Conservation (phyloP, 192 early-diverging fungal species). For the Backusella psychrophila region DNA sequence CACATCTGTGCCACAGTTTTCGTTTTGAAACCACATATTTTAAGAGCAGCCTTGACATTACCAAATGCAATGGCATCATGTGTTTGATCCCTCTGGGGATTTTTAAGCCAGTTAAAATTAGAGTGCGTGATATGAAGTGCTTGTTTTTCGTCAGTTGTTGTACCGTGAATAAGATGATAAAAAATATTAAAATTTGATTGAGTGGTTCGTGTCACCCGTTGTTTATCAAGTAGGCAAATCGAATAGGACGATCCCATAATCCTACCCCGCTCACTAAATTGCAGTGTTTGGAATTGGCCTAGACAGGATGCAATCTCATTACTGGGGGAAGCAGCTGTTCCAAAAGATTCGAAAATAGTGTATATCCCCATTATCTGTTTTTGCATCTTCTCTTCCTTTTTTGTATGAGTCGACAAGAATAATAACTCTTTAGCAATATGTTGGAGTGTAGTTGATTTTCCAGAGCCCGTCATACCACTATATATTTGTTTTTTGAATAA, state of each 20-base stretch:
- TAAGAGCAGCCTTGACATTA: slow-evolving; percentile 62
- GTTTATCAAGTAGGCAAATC: slow-evolving; percentile 65
- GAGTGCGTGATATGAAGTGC: slow-evolving; percentile 56
- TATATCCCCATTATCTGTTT: slow-evolving; percentile 67
- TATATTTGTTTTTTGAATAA: neutral
- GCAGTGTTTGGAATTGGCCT: slow-evolving; percentile 84
- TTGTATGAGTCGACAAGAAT: slow-evolving; percentile 69
- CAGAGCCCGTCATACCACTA: slow-evolving; percentile 85
- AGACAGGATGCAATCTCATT: slow-evolving; percentile 72
- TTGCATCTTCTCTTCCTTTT: slow-evolving; percentile 73
- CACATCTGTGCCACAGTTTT: slow-evolving; percentile 78
- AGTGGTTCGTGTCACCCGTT: slow-evolving; percentile 57
- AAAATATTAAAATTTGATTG: slow-evolving; percentile 75
- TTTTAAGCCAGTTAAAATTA: slow-evolving; percentile 53
- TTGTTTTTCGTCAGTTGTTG: slow-evolving; percentile 70
- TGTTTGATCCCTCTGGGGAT: slow-evolving; percentile 13
- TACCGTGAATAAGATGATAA: slow-evolving; percentile 81
- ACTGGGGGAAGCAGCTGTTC: slow-evolving; percentile 59
- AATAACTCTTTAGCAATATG: slow-evolving; percentile 74
- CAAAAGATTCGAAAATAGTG: slow-evolving; percentile 79
- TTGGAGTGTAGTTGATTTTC: slow-evolving; percentile 76
- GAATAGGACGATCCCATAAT: slow-evolving; percentile 80
- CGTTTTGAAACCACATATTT: slow-evolving; percentile 57
- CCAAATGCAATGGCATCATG: slow-evolving; percentile 58
- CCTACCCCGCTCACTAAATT: slow-evolving; percentile 84